Evolutionary conservation across 129 eudicot species (phyloP).

Genomic region (Cynara cardunculus): DNA sequence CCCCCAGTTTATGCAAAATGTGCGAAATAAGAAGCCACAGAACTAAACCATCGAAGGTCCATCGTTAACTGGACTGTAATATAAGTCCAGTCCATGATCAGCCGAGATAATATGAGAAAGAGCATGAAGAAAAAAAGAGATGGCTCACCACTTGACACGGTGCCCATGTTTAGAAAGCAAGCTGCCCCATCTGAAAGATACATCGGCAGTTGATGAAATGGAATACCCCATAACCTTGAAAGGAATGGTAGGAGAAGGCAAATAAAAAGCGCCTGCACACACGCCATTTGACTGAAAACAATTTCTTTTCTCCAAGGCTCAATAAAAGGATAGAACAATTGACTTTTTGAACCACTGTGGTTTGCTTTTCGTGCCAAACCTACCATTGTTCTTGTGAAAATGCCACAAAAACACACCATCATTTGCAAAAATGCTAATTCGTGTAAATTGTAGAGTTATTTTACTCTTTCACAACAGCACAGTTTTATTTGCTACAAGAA

Average conservation of each 20-base stretch:
- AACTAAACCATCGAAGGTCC: background rate
- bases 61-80: background rate
- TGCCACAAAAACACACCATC: background rate
- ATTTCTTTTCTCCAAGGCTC: background rate
- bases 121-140: background rate
- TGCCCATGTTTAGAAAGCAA: constrained; percentile 77
- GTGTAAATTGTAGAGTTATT: background rate
- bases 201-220: constrained; percentile 76
- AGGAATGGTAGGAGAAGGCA: constrained; percentile 92
- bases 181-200: constrained; percentile 97
- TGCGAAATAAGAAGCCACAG: background rate
- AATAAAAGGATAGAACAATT: background rate
- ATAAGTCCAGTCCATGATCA: background rate
- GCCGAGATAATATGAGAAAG: background rate
- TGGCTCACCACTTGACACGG: constrained; percentile 54
- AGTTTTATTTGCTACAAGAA: background rate
- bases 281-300: background rate
- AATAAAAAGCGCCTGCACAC: constrained; percentile 77
- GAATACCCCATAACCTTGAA: constrained; percentile 94
- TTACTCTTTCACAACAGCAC: background rate
- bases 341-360: background rate
- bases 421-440: background rate
- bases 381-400: background rate
- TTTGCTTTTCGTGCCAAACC: background rate
- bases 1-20: background rate